A percentile compares a stretch with the other conserved stretches of the same genome.
phyloP scores from a whole-genome alignment of 306 rosid genomes.

The Ormosia semicastrata region DNA sequence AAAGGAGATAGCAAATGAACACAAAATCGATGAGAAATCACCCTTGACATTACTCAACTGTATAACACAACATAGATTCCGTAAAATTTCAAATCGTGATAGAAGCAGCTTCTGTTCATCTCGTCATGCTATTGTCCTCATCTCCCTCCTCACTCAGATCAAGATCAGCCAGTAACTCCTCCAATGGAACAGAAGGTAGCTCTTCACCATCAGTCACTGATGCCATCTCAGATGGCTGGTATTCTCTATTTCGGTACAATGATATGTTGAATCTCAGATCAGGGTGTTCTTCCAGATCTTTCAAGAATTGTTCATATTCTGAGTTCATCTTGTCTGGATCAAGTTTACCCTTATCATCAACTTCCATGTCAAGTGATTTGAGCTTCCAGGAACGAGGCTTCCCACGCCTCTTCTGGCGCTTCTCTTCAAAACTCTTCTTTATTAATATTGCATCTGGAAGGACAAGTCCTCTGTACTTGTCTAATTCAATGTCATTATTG shows the following conservation, averaged over 20 bases:
- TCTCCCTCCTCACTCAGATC: constrained; percentile 50
- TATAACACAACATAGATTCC: not conserved
- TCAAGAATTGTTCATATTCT: constrained; percentile 61
- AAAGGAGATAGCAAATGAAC: not conserved
- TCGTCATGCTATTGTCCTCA: constrained; percentile 46
- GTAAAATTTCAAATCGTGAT: not conserved
- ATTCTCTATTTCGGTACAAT: constrained; percentile 53
- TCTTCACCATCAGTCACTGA: constrained; percentile 69
- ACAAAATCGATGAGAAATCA: not conserved
- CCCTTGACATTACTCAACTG: not conserved
- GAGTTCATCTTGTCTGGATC: constrained; percentile 45
- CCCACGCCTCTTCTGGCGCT: constrained; percentile 51
- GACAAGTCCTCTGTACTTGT: constrained; percentile 54
- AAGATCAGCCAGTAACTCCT: constrained; percentile 72
- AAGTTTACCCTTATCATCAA: constrained; percentile 44
- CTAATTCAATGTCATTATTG: constrained; percentile 55
- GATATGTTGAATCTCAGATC: constrained; percentile 57
- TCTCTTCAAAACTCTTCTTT: constrained; percentile 78
- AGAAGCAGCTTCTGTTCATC: constrained; percentile 21
- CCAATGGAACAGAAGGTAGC: constrained; percentile 58
- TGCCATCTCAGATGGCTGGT: constrained; percentile 61
- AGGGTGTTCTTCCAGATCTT: constrained; percentile 69
- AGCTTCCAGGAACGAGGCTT: constrained; percentile 59
- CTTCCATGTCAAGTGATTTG: constrained; percentile 58
- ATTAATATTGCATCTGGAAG: constrained; percentile 63